phyloP scores from a whole-genome alignment of 2,329 filamentous ascomycete species.

The Akanthomyces dipterigenus region DNA sequence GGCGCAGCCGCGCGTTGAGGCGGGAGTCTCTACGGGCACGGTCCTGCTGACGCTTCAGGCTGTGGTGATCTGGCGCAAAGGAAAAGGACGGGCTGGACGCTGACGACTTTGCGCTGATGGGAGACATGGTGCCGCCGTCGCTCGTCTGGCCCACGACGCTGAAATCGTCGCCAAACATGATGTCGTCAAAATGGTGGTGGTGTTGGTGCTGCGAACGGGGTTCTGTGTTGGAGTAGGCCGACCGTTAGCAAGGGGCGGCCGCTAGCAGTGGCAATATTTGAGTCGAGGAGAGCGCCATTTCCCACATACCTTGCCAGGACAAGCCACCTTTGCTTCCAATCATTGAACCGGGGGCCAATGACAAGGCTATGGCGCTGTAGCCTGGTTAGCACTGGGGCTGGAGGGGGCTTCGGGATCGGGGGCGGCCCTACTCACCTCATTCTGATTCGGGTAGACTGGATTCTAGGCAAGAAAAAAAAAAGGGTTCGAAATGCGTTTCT shows the following conservation, averaged over 20 bases:
- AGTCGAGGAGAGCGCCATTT: slow-evolving; percentile 3
- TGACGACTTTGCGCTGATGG: slow-evolving; percentile 34
- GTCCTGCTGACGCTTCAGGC: slow-evolving; percentile 55
- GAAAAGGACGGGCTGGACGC: slow-evolving; percentile 50
- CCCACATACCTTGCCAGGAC: slow-evolving; percentile 10
- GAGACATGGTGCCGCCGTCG: slow-evolving; percentile 1
- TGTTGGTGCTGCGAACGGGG: background rate
- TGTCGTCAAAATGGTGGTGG: slow-evolving; percentile 1
- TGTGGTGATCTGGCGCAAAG: slow-evolving; percentile 54
- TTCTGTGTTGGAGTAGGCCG: background rate
- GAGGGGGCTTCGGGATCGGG: slow-evolving; percentile 1
- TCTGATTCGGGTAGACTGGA: background rate
- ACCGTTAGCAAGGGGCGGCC: slow-evolving; percentile 7
- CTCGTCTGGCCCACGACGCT: background rate
- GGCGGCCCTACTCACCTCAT: slow-evolving; percentile 4
- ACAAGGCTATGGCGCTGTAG: slow-evolving; percentile 10
- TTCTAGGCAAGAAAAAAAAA: background rate
- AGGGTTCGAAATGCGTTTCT: background rate
- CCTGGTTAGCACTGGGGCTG: slow-evolving; percentile 6
- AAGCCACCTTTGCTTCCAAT: slow-evolving; percentile 11
- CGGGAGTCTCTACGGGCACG: slow-evolving; percentile 54
- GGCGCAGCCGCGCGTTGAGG: slow-evolving; percentile 41
- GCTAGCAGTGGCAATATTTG: slow-evolving; percentile 1
- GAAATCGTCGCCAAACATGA: slow-evolving; percentile 5
- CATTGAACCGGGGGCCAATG: slow-evolving; percentile 9